phyloP scores from a whole-genome alignment of 139 green algal species.

The Microglena sp. region DNA sequence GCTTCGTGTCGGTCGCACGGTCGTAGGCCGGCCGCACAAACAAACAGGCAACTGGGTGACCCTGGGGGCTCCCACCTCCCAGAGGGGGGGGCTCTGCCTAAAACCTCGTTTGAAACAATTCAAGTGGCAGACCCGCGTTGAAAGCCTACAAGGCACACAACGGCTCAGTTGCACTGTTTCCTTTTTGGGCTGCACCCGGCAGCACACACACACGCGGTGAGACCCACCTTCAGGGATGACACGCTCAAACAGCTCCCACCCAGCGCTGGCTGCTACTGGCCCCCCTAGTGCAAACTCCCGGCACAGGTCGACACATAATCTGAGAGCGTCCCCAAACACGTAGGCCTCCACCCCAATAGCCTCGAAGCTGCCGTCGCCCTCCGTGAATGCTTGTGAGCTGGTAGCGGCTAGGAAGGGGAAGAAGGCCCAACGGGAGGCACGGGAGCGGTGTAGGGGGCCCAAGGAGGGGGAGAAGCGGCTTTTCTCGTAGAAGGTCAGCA shows the following conservation, averaged over 20 bases:
- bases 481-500: slow-evolving; percentile 13
- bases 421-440: slow-evolving; percentile 16
- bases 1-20: too few relatives aligned
- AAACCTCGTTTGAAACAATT: too few relatives aligned
- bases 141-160: too few relatives aligned
- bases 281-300: slow-evolving; percentile 25
- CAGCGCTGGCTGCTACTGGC: neutral
- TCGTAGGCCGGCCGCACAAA: too few relatives aligned
- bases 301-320: slow-evolving; percentile 7
- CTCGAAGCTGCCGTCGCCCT: neutral
- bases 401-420: slow-evolving; percentile 13
- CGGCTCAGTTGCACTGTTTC: too few relatives aligned
- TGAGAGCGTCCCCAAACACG: slow-evolving; percentile 14
- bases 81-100: too few relatives aligned
- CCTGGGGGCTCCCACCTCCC: too few relatives aligned
- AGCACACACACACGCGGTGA: neutral
- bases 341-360: neutral
- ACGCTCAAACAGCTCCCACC: neutral
- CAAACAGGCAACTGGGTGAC: too few relatives aligned
- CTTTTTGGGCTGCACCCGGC: too few relatives aligned
- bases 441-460: slow-evolving; percentile 13
- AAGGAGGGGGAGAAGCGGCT: slow-evolving; percentile 9
- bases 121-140: too few relatives aligned
- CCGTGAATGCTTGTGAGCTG: neutral
- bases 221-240: neutral